phyloP scores from a whole-genome alignment of 2,329 filamentous ascomycete genomes.

The Neurospora sp. region DNA sequence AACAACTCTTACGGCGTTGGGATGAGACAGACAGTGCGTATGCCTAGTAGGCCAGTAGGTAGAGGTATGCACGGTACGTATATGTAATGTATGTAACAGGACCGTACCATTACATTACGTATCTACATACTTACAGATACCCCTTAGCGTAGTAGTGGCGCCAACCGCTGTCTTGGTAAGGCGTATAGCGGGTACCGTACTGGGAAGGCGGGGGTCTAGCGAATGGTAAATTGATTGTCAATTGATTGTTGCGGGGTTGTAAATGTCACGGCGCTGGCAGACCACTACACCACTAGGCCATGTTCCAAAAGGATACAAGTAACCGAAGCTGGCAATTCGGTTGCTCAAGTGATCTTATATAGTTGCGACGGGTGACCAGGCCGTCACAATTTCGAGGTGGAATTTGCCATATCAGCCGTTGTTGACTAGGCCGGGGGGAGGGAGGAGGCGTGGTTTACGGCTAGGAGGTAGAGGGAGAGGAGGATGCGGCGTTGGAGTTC shows the following conservation, averaged over 20 bases:
- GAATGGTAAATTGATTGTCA: too few species aligned
- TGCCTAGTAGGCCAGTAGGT: neutral
- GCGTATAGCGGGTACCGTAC: neutral
- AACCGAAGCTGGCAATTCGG: too few species aligned
- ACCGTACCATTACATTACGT: neutral
- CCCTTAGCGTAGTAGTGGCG: neutral
- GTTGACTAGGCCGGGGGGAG: constrained; percentile 38
- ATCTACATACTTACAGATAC: neutral
- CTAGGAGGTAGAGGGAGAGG: constrained; percentile 42
- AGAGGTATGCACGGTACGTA: neutral
- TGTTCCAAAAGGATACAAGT: too few species aligned
- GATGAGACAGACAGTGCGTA: neutral
- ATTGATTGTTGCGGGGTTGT: too few species aligned
- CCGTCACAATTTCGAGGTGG: too few species aligned
- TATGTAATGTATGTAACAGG: neutral
- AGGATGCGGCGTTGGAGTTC: constrained; percentile 44
- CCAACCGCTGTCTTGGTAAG: neutral
- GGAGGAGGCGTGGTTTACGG: constrained; percentile 39
- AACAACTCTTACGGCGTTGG: neutral
- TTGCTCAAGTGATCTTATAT: too few species aligned
- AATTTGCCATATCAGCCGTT: constrained; percentile 49
- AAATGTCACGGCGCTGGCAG: too few species aligned
- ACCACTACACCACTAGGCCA: too few species aligned
- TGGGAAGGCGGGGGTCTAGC: too few species aligned
- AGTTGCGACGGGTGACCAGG: too few species aligned